These are phyloP conservation scores for Naematelia aurantialba DNA, from an alignment of 768 basidiomycete species.

Conservation along the genomic window DNA sequence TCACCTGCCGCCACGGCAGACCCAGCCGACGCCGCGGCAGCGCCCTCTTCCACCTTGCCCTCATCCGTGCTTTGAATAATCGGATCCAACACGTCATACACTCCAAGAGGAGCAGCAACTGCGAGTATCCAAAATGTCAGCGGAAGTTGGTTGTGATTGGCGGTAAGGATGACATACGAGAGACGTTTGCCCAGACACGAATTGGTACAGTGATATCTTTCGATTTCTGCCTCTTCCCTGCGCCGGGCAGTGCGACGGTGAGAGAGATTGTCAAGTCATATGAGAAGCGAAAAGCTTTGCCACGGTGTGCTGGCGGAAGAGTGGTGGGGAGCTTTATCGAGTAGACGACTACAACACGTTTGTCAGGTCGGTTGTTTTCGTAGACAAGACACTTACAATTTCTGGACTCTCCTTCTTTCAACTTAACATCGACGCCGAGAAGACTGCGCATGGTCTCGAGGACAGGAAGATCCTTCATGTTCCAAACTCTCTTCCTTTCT, in stretches of 20 bases:
- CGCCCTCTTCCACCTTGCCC: constrained; percentile 37
- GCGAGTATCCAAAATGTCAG: constrained; percentile 2
- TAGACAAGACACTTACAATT: constrained; percentile 75
- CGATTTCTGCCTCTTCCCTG: constrained; percentile 55
- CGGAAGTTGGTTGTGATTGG: neutral
- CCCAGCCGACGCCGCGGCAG: neutral
- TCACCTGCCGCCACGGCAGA: neutral
- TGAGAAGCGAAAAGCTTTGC: constrained; percentile 75
- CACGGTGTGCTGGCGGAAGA: constrained; percentile 85
- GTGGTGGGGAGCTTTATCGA: constrained; percentile 67
- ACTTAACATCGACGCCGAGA: constrained; percentile 77
- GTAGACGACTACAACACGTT: constrained; percentile 65
- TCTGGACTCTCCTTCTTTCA: constrained; percentile 77
- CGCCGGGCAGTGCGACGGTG: constrained; percentile 50
- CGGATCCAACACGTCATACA: constrained; percentile 84
- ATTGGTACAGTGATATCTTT: constrained; percentile 75
- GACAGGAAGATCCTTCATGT: constrained; percentile 62
- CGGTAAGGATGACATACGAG: constrained; percentile 56
- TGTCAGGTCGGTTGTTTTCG: too few species aligned
- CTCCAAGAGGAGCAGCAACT: constrained; percentile 58
- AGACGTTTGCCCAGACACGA: constrained; percentile 80
- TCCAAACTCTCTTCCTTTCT: constrained; percentile 50
- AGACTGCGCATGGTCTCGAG: constrained; percentile 80
- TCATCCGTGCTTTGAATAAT: constrained; percentile 54
- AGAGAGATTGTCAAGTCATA: constrained; percentile 89